Base-by-base conservation (phyloP, 345 rosid genomes). In the Ceriops zippeliana region DNA sequence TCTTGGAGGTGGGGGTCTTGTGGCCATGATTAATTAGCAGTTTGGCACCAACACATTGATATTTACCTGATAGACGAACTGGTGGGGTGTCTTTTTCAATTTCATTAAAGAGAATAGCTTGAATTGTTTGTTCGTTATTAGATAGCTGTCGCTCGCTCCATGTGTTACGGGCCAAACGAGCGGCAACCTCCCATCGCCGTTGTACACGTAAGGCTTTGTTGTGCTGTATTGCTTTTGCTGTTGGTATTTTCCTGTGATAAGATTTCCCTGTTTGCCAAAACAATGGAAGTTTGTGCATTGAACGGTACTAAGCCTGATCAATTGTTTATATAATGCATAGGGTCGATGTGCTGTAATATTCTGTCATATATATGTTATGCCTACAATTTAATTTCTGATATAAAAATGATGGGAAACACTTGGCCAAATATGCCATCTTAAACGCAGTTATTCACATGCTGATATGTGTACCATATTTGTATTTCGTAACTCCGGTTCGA, bases 1-100 rank as follows among this genome's bases (percentile, higher is more conserved):
- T 24, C 31, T 56, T 0, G 17, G 6, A 56, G 59, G 49, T 42
- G 5, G 28, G 31, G 28, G 31, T 56, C 31, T 56, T 7, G 59
- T 31, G 30, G 31, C 59, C 28, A 21, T 54, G 58, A 22, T 54
- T 54, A 22, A 38, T 11, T 38, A 38, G 46, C 46, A 38, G 46
- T 38, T 38, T 38, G 15, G 46, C 58, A 54, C 5, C 22, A 54
- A 13, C 6, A n/a, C 58, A 53, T 13, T 54, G 27, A n/a, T 26
- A 26, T 54, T 20, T 8, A 6, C 3, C 24, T 19, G 20, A 32
- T 6, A 26, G 38, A 21, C 26, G 3, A 66, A 26, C 58, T 13
- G 78, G 70, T 74, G 70, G 68, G 49, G 1, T 10, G 79, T 79
- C 82, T 26, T 71, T 42, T 6, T 79, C 79, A 67, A 53, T 47